phyloP scores from a whole-genome alignment of 1,284 basidiomycete genomes.

The Cryptococcus sp. region DNA sequence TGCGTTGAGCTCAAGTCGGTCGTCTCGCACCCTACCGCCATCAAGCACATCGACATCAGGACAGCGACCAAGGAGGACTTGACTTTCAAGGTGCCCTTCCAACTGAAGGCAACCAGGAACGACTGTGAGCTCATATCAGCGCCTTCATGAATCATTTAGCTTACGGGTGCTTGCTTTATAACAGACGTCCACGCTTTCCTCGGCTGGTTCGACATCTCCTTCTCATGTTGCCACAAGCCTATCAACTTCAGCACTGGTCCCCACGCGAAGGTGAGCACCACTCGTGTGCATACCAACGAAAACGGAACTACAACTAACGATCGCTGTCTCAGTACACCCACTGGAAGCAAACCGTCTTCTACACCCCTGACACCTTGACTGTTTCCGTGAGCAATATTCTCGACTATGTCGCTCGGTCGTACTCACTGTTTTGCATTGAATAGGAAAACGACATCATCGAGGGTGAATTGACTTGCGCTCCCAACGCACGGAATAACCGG shows the following conservation, averaged over 20 bases:
- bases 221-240: slow-evolving; percentile 95
- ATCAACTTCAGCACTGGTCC: slow-evolving; percentile 94
- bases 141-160: background rate
- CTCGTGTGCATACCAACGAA: background rate
- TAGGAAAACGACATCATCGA: slow-evolving; percentile 68
- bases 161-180: background rate
- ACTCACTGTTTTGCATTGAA: background rate
- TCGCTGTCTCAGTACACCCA: slow-evolving; percentile 70
- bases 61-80: slow-evolving; percentile 96
- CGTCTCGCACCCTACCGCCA: slow-evolving; percentile 81
- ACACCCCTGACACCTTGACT: slow-evolving; percentile 72
- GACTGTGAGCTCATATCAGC: slow-evolving; percentile 69
- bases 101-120: slow-evolving; percentile 79
- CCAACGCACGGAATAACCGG: slow-evolving; percentile 86
- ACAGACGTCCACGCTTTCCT: slow-evolving; percentile 97
- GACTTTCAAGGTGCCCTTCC: slow-evolving; percentile 78
- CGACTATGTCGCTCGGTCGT: background rate
- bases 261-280: slow-evolving; percentile 67
- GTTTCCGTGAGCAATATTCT: slow-evolving; percentile 50
- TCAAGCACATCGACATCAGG: slow-evolving; percentile 89
- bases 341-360: slow-evolving; percentile 98
- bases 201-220: slow-evolving; percentile 98
- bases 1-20: slow-evolving; percentile 93
- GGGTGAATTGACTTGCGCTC: slow-evolving; percentile 74
- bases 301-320: background rate